A percentile compares a stretch with the other conserved stretches of the same genome.
phyloP scores from a whole-genome alignment of 2,329 filamentous ascomycete genomes.

The Lachnellula arida region DNA sequence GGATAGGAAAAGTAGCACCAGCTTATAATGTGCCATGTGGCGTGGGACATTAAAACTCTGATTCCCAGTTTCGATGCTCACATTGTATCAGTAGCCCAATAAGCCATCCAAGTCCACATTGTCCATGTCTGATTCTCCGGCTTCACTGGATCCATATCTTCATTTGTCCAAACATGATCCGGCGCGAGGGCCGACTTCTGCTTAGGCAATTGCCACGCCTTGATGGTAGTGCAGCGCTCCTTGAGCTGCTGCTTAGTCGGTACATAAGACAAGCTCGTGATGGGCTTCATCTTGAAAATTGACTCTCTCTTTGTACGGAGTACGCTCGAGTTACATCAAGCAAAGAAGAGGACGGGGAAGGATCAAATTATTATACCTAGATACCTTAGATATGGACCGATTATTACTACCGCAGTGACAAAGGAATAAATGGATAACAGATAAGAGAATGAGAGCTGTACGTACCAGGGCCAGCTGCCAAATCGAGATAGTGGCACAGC shows the following conservation, averaged over 20 bases:
- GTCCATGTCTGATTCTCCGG: constrained; percentile 30
- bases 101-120: constrained; percentile 37
- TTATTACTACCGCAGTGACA: background rate
- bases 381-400: background rate
- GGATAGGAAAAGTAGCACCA: no score
- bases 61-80: background rate
- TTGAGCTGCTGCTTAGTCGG: constrained; percentile 35
- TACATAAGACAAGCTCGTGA: constrained; percentile 28
- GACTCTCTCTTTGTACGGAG: background rate
- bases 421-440: background rate
- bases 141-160: constrained; percentile 32
- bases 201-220: constrained; percentile 45
- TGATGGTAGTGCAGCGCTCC: constrained; percentile 37
- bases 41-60: no score
- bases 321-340: background rate
- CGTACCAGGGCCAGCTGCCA: background rate
- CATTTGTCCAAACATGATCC: constrained; percentile 39
- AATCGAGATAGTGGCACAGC: background rate
- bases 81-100: constrained; percentile 38
- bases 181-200: constrained; percentile 44
- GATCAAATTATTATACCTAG: background rate
- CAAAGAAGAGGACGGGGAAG: background rate
- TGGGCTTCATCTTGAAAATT: constrained; percentile 1
- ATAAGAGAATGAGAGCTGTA: background rate
- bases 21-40: no score